A percentile compares a stretch with the other conserved stretches of the same genome.
Conservation (phyloP, 257 asterid genomes). For the Solanum ossicruentum region DNA sequence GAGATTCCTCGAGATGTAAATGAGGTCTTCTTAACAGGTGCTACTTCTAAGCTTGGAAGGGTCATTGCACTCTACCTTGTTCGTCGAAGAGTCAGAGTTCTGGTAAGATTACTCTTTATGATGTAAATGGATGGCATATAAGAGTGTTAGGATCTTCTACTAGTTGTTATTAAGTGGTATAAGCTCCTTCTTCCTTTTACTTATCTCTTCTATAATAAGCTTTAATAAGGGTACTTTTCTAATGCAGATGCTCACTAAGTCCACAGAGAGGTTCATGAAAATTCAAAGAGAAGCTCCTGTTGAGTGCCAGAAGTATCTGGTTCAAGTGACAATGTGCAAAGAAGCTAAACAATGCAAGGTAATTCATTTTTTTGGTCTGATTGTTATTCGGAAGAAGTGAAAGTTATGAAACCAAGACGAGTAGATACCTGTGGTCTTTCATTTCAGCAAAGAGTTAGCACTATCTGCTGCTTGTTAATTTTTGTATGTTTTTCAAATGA, state of each 20-base stretch:
- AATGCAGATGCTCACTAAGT: conserved; percentile 72
- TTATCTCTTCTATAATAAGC: background rate
- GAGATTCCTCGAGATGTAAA: conserved; percentile 55
- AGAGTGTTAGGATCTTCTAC: background rate
- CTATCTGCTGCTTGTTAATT: background rate
- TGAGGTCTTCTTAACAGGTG: conserved; percentile 83
- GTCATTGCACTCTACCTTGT: conserved; percentile 81
- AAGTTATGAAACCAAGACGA: background rate
- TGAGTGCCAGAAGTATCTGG: conserved; percentile 47
- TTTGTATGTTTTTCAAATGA: background rate
- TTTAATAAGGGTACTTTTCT: background rate
- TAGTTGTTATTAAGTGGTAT: background rate
- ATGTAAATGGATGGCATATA: background rate
- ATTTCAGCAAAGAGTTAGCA: background rate
- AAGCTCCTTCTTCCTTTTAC: background rate
- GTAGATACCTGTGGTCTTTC: background rate
- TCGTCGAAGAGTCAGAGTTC: conserved; percentile 46
- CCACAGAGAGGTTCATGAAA: conserved; percentile 64
- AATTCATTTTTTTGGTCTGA: background rate
- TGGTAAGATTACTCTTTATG: conserved; percentile 29
- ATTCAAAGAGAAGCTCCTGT: conserved; percentile 63
- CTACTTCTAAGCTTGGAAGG: conserved; percentile 91
- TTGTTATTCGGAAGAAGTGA: background rate
- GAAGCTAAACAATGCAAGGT: conserved; percentile 82
- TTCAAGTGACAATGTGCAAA: conserved; percentile 70